Percentiles rank a stretch among this genome's conserved stretches.
Evolutionary conservation across 129 eudicot species (phyloP).

Genomic region (Tagetes patula): DNA sequence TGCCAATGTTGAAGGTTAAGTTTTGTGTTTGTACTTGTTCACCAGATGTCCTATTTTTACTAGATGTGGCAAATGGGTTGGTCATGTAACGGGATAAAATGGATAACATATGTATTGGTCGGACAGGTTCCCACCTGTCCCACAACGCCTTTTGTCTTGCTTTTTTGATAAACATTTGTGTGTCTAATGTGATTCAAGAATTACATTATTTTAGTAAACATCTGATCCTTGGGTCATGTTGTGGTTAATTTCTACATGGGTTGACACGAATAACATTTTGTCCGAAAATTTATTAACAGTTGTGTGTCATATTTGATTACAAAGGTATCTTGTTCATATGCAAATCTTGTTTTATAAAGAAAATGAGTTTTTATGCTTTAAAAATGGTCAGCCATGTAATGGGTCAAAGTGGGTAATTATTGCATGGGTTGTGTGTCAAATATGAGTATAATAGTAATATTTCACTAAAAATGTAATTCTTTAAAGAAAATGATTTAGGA

Average conservation of each 20-base stretch:
- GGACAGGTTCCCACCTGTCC: not conserved
- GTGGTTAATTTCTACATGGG: not conserved
- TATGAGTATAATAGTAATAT: not conserved
- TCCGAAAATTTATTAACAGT: not conserved
- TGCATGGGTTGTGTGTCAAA: not conserved
- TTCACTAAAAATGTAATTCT: not conserved
- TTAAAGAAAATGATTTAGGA: not conserved
- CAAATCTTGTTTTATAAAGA: not conserved
- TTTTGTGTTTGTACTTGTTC: constrained; percentile 1
- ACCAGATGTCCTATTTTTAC: constrained; percentile 8
- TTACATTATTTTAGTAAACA: not conserved
- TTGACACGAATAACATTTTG: not conserved
- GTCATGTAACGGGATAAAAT: not conserved
- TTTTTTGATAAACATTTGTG: not conserved
- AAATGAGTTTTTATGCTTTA: not conserved
- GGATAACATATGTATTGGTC: not conserved
- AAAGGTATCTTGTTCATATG: not conserved
- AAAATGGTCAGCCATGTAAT: not conserved
- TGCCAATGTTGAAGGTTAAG: constrained; percentile 68
- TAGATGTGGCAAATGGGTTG: not conserved
- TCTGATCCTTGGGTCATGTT: not conserved
- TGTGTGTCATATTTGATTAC: not conserved
- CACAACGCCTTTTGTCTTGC: not conserved
- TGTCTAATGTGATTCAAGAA: not conserved
- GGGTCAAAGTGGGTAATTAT: not conserved